Conservation (phyloP, 768 basidiomycete genomes). For the Lyophyllum shimeji region DNA sequence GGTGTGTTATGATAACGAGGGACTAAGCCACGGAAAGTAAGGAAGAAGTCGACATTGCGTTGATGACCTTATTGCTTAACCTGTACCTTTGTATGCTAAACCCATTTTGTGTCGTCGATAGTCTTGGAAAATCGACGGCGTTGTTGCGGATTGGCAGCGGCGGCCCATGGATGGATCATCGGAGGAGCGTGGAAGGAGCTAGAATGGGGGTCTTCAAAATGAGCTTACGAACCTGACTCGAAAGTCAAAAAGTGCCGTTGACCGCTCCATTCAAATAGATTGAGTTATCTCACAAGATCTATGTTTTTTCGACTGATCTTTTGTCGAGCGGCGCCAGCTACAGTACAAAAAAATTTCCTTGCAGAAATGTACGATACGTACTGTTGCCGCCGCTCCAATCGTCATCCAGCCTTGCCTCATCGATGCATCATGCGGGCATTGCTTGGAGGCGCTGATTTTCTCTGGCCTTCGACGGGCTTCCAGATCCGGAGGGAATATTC, state of each 20-base stretch:
- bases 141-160: not conserved
- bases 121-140: not conserved
- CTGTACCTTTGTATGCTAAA: not conserved
- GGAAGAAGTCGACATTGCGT: not conserved
- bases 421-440: not conserved
- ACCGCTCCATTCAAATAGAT: not conserved
- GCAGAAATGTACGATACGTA: not conserved
- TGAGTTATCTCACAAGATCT: conserved; percentile 1
- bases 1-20: not conserved
- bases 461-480: conserved; percentile 1
- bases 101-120: not conserved
- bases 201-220: not conserved
- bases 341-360: not conserved
- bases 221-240: not conserved
- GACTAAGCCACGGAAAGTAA: not conserved
- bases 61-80: not conserved
- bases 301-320: not conserved
- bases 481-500: not conserved
- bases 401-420: not conserved
- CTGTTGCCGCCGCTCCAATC: not conserved
- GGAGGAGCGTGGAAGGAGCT: not conserved
- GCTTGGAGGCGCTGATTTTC: not conserved
- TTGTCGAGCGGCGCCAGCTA: not conserved
- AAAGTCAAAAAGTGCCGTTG: not conserved
- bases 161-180: not conserved